Conservation (phyloP, 1,284 basidiomycete species). For the Rhodotorula mucilaginosa region DNA sequence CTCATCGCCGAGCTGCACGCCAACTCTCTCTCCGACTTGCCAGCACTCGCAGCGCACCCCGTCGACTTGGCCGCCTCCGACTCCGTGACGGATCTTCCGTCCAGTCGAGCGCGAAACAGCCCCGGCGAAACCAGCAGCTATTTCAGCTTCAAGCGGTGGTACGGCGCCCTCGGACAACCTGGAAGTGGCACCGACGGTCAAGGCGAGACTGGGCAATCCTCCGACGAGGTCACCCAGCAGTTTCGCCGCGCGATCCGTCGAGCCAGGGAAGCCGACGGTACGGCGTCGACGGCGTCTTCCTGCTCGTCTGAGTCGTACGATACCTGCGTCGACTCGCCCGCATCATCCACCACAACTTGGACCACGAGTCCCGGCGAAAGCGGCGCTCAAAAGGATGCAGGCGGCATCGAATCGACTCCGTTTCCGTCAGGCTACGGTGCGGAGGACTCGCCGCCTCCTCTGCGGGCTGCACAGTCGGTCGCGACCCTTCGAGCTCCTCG, state of each 20-base stretch:
- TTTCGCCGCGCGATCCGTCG: slow-evolving; percentile 9
- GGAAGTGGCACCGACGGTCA: neutral
- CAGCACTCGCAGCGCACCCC: neutral
- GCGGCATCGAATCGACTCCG: neutral
- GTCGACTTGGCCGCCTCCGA: too few relatives aligned
- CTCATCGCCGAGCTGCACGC: neutral
- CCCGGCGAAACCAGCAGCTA: slow-evolving; percentile 1
- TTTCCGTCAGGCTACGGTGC: neutral
- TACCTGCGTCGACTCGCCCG: slow-evolving; percentile 2
- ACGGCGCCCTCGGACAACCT: neutral
- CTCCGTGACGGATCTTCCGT: neutral
- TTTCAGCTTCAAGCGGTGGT: slow-evolving; percentile 18
- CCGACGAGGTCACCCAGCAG: slow-evolving; percentile 7
- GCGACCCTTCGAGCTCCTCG: slow-evolving; percentile 8
- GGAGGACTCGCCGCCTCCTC: neutral
- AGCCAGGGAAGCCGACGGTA: neutral
- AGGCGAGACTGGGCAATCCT: neutral
- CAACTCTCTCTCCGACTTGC: slow-evolving; percentile 1
- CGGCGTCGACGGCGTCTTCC: neutral
- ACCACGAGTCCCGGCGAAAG: neutral
- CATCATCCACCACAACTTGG: slow-evolving; percentile 2
- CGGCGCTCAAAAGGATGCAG: neutral
- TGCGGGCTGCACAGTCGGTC: neutral
- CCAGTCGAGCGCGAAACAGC: too few relatives aligned
- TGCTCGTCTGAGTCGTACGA: neutral